Evolutionary conservation across 2,329 filamentous ascomycete genomes (phyloP).

Genomic region (Magnaporthiopsis rhizophila): DNA sequence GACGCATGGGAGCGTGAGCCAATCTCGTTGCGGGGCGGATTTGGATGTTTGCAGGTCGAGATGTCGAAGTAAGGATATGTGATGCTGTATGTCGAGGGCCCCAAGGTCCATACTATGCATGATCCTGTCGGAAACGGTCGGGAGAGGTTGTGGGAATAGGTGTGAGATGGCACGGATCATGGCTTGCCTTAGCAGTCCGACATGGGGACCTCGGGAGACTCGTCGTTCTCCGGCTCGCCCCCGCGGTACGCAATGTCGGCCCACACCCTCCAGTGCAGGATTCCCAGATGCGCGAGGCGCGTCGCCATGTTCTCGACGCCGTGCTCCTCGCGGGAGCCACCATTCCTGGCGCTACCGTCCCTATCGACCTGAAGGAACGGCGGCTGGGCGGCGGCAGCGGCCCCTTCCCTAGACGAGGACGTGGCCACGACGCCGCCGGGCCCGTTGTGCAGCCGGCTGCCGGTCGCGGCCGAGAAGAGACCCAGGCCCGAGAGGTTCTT

Average conservation of each 20-base stretch:
- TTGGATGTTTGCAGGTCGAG: not conserved
- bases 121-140: not conserved
- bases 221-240: not conserved
- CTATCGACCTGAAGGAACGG: conserved; percentile 3
- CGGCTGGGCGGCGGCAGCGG: not conserved
- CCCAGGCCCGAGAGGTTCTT: conserved; percentile 42
- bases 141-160: not conserved
- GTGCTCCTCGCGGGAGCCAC: conserved; percentile 42
- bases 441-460: conserved; percentile 32
- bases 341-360: conserved; percentile 11
- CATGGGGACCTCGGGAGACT: conserved; percentile 1
- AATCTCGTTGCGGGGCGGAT: not conserved
- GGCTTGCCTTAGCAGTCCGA: not conserved
- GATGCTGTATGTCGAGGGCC: not conserved
- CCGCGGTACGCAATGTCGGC: conserved; percentile 58
- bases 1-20: too few relatives aligned
- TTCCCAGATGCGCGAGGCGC: conserved; percentile 71
- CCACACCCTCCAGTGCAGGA: conserved; percentile 91
- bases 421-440: conserved; percentile 22
- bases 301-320: conserved; percentile 62
- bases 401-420: conserved; percentile 12
- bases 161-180: not conserved
- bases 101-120: not conserved
- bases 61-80: not conserved
- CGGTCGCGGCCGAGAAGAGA: conserved; percentile 48